phyloP scores from a whole-genome alignment of 108 stramenopile genomes.

The Pelagomonas calceolata region DNA sequence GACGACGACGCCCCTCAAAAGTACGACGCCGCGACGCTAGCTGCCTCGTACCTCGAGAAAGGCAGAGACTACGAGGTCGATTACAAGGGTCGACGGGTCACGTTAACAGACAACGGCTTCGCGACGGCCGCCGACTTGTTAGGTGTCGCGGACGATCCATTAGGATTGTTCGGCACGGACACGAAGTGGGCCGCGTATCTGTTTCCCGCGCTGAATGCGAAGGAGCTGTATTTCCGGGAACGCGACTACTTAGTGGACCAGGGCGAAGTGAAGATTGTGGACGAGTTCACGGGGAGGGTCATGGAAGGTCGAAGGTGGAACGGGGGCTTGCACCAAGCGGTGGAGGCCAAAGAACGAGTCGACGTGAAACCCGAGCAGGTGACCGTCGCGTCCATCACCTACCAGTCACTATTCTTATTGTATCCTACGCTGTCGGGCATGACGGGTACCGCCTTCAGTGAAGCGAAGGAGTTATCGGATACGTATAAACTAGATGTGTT shows the following conservation, averaged over 20 bases:
- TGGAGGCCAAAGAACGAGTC: constrained; percentile 88
- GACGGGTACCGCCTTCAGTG: constrained; percentile 84
- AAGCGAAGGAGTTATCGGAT: constrained; percentile 68
- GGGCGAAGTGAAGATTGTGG: constrained; percentile 73
- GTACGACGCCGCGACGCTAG: constrained; percentile 55
- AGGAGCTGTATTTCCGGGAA: constrained; percentile 79
- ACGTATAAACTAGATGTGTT: constrained; percentile 60
- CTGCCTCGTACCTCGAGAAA: constrained; percentile 65
- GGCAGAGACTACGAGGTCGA: constrained; percentile 80
- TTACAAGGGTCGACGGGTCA: constrained; percentile 72
- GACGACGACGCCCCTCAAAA: constrained; percentile 40
- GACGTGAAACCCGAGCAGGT: constrained; percentile 67
- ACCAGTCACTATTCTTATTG: constrained; percentile 82
- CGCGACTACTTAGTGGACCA: constrained; percentile 68
- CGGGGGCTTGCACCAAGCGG: constrained; percentile 83
- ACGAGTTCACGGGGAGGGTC: constrained; percentile 85
- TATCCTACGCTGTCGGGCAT: constrained; percentile 81
- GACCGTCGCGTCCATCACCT: constrained; percentile 90
- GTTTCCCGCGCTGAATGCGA: constrained; percentile 77
- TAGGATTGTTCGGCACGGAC: constrained; percentile 60
- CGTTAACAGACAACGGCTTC: constrained; percentile 77
- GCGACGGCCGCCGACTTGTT: constrained; percentile 68
- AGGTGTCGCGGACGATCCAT: constrained; percentile 57
- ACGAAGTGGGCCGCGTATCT: constrained; percentile 79
- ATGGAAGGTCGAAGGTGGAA: constrained; percentile 86